Evolutionary conservation across 768 basidiomycete genomes (phyloP), one percentile per base, ranked within the genome.

Genomic region (Tricholoma furcatifolium): DNA sequence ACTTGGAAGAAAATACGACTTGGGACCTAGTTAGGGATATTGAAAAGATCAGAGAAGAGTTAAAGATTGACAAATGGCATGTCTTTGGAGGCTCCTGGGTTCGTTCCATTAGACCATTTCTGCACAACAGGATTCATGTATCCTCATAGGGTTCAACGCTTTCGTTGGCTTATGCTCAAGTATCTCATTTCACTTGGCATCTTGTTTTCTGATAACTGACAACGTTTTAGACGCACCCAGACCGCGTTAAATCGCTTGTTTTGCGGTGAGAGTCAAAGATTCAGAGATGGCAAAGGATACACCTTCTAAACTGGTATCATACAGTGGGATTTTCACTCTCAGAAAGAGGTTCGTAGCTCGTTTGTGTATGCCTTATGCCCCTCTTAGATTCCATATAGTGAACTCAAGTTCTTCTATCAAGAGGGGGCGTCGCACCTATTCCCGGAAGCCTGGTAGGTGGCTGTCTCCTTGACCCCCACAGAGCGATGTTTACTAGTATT

Each of bases 31-130:
- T 98, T 21, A 87, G 82, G 57, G 95, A 98, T 63, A 83, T 93
- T 9, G 95, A 98, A 66, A 86, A 74, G 61, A 71, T 96, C 21
- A 80, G 95, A 51, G 75, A 86, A 64, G 80, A 88, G 53, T 78
- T 98, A 14, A 71, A 71, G 38, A 78, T 98, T 51, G 85, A 91
- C 17, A 91, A 84, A 63, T 97, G 93, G 94, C 85, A 95, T 51
- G 91, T 97, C 23, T 97, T 98, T 64, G 95, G 95, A 24, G 94
- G 94, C 8, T 91, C 88, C 44, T 96, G 94, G 93, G 89, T 88
- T 59, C 45, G 74, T 65, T n/a, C 45, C 44, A 31, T n/a, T 24
- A n/a, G 27, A 27, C 18, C 38, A 45, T 43, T 4, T 34, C 20
- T 34, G 21, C 12, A 10, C 12, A 20, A 21, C 45, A 23, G 34